Evolutionary conservation across 306 rosid species (phyloP), one percentile per base, ranked within the genome.

Genomic region (Styphnolobium japonicum): DNA sequence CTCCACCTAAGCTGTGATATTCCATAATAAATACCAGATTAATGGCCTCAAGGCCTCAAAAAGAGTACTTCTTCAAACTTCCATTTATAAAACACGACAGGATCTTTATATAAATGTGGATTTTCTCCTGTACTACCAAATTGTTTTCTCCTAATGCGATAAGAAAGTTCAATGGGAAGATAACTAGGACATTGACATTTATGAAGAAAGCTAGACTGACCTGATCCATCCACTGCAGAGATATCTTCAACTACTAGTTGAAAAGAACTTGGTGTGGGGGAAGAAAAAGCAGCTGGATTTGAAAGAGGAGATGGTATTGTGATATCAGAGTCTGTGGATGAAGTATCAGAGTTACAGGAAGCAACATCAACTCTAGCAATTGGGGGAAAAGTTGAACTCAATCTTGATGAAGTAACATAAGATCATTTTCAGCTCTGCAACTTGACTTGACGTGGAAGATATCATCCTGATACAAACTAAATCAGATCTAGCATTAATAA

Each of bases 381-480:
- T 10, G 72, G 85, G 77, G 78, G 83, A 51, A 81, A 84, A 39
- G 73, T 66, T 68, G 85, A 82, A 77, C 79, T 80, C 65, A 81
- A 83, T 49, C 87, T 87, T 79, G 94, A 88, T 25, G 93, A 86
- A 71, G 98, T 84, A 80, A 75, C 83, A 68, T 82, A 91, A 80
- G 64, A 88, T 87, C 76, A 37, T 87, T 87, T 88, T 92, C 89
- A 94, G 87, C 78, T 89, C 97, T 65, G 91, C 85, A 74, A 94
- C 93, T 92, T 92, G 97, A 85, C 77, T 89, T 80, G 93, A 89
- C 93, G 89, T 83, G 89, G 87, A 87, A 79, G 83, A 83, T 83
- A 92, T 89, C 98, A 94, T 94, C 98, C 98, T 94, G 97, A 84
- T 81, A 94, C 94, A 89, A 90, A 88, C 95, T 87, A 89, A 82